phyloP scores from a whole-genome alignment of 345 rosid species.

The Citrus hindsii region DNA sequence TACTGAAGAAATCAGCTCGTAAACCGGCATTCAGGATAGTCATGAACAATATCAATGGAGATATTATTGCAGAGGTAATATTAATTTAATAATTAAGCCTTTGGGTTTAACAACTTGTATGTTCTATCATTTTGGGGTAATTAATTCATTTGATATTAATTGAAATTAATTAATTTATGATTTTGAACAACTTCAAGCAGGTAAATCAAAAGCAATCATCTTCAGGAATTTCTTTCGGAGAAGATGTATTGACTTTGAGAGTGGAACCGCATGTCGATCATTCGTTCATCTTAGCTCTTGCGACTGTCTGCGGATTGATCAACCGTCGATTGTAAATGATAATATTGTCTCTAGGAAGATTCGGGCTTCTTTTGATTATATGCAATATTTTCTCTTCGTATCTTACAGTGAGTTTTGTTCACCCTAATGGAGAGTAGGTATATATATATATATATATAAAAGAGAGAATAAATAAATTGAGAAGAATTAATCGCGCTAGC shows the following conservation, averaged over 20 bases:
- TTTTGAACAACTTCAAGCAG: conserved; percentile 20
- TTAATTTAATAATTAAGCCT: not conserved
- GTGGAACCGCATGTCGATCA: conserved; percentile 49
- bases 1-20: not conserved
- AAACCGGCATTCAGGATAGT: not conserved
- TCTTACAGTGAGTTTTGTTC: not conserved
- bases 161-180: too few relatives aligned
- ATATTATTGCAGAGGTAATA: not conserved
- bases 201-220: conserved; percentile 51
- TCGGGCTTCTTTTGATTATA: not conserved
- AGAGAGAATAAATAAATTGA: too few relatives aligned
- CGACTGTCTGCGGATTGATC: conserved; percentile 49
- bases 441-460: too few relatives aligned
- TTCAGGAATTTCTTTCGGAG: conserved; percentile 45
- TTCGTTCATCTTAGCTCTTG: conserved; percentile 43
- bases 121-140: too few relatives aligned
- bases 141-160: not conserved
- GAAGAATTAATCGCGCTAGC: too few relatives aligned
- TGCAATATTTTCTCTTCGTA: not conserved
- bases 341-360: not conserved
- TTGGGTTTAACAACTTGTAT: too few relatives aligned
- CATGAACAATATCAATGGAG: not conserved
- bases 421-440: not conserved
- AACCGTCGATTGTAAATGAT: conserved; percentile 28
- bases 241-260: conserved; percentile 43